phyloP scores from a whole-genome alignment of 148 eudicot species.

The Spergularia bocconei region DNA sequence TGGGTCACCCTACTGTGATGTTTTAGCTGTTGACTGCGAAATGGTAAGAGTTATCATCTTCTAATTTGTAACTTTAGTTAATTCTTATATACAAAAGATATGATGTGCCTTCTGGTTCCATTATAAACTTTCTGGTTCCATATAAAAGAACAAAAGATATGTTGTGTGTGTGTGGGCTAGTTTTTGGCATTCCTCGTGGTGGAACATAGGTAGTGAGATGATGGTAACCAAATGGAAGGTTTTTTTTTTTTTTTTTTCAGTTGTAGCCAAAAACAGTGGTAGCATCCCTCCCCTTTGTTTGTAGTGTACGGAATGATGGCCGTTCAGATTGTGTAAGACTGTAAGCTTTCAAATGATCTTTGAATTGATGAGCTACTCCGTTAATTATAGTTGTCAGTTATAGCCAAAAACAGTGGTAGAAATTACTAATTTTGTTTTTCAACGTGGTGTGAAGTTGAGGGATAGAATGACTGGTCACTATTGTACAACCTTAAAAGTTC shows the following conservation, averaged over 20 bases:
- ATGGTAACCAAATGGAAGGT: background rate
- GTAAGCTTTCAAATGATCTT: background rate
- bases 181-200: background rate
- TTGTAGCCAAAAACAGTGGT: no score
- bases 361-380: no score
- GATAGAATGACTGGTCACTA: background rate
- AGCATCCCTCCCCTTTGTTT: background rate
- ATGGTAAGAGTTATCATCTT: conserved; percentile 27
- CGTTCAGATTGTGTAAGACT: background rate
- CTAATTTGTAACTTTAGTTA: background rate
- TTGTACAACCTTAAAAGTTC: background rate
- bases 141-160: no score
- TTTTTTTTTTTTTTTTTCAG: background rate
- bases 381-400: background rate
- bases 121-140: background rate
- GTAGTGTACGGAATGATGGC: background rate
- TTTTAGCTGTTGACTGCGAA: conserved; percentile 32
- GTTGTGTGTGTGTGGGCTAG: background rate
- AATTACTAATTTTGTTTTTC: background rate
- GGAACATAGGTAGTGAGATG: background rate
- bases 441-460: background rate
- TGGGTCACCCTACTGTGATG: conserved; percentile 15
- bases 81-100: background rate
- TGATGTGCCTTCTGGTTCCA: background rate
- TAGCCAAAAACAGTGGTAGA: background rate